phyloP scores from a whole-genome alignment of 495 filamentous ascomycete species.

The Neurospora sp. region DNA sequence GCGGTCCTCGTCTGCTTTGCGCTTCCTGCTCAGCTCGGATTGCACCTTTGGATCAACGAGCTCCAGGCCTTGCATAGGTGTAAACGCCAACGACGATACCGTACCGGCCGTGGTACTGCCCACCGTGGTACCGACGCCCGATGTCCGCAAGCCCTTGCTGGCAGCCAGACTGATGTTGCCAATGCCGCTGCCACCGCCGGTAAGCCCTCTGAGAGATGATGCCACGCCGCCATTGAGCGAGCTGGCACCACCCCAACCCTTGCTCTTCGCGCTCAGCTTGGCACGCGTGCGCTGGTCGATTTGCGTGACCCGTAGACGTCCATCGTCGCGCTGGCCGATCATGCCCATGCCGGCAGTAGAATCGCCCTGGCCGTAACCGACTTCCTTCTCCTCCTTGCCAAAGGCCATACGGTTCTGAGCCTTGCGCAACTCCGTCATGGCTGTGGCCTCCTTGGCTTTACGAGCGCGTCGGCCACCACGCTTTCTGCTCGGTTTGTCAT shows the following conservation, averaged over 20 bases:
- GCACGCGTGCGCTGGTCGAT: slow-evolving; percentile 90
- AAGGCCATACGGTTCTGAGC: slow-evolving; percentile 95
- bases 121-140: slow-evolving; percentile 62
- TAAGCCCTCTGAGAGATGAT: slow-evolving; percentile 65
- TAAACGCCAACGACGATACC: slow-evolving; percentile 82
- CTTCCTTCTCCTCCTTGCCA: slow-evolving; percentile 89
- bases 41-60: slow-evolving; percentile 89
- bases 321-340: slow-evolving; percentile 82
- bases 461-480: slow-evolving; percentile 84
- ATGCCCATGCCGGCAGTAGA: slow-evolving; percentile 84
- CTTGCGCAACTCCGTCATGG: slow-evolving; percentile 94
- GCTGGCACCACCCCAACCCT: slow-evolving; percentile 78
- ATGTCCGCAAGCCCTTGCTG: slow-evolving; percentile 57
- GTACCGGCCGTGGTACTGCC: slow-evolving; percentile 52
- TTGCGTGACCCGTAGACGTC: slow-evolving; percentile 74
- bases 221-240: slow-evolving; percentile 58
- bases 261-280: slow-evolving; percentile 87
- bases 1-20: slow-evolving; percentile 85
- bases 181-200: slow-evolving; percentile 40
- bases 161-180: slow-evolving; percentile 58
- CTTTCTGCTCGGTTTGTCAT: slow-evolving; percentile 91
- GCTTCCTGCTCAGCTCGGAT: slow-evolving; percentile 71
- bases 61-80: slow-evolving; percentile 88
- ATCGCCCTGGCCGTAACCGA: slow-evolving; percentile 83
- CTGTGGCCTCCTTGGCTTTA: slow-evolving; percentile 92